Base-by-base conservation (phyloP, 2,329 filamentous ascomycete species). In the Fusarium sp. region DNA sequence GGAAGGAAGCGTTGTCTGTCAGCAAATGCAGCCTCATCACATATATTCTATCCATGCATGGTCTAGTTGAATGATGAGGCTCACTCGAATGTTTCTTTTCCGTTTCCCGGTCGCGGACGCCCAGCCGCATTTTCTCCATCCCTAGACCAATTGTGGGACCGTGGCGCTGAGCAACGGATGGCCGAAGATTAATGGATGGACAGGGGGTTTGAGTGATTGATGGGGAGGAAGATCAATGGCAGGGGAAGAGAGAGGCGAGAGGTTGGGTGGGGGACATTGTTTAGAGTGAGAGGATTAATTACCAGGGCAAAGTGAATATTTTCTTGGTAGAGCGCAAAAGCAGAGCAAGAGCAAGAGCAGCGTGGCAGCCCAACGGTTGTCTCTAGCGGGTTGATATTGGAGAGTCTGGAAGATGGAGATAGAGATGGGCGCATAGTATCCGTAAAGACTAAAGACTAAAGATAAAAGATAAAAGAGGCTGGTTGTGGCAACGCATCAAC, bases 41-140 rank as follows among this genome's bases (percentile, higher is more conserved):
- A 38, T 19, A 32, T 39, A n/a, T 26, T 38, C 38, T 28, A 23
- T n/a, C 23, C 42, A 30, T 36, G 32, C n/a, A 30, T 34, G 34
- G 42, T 51, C n/a, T 50, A n/a, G 53, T 51, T 42, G 24, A 51
- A 47, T 38, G 38, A 53, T 60, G 64, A 68, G 64, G 64, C 59
- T 68, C 59, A 48, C 53, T 52, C 49, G 56, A 59, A 52, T 56
- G 53, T 47, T 65, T 67, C 26, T 40, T 36, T 56, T 38, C 45
- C 45, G 62, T 58, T 49, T 57, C 46, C 56, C 20, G 30, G 51
- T 39, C 56, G 57, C 51, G 38, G 36, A 55, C 40, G 38, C 45
- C 48, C 45, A 54, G 50, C 32, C 48, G 52, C 53, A 51, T 45
- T 24, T 65, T 65, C 44, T 49, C 54, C 36, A 20, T 55, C 40